Evolutionary conservation across 345 rosid genomes (phyloP), one percentile per base, ranked within the genome.

Genomic region (Abelmoschus esculentus): DNA sequence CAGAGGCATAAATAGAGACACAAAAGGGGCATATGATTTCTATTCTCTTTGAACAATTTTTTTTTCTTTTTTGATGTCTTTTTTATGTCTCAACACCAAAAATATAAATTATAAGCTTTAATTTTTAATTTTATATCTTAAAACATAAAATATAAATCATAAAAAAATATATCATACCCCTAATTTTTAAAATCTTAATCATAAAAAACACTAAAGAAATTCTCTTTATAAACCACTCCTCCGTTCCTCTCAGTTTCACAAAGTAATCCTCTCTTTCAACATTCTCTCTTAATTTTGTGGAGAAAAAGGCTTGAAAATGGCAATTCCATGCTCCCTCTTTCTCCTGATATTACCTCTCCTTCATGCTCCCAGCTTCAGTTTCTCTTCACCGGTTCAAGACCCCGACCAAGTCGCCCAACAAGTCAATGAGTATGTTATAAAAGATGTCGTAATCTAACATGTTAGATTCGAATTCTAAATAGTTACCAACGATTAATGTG

Each of bases 331-430:
- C 0, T 46, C 54, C 57, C 63, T 72, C 14, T 32, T 52, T 0
- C 26, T 57, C 1, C 29, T 67, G 1, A 28, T 65, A 61, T 36
- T 73, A 18, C 57, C 53, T 31, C 80, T 76, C 15, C 34, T 74
- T 15, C 54, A 50, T 0, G 50, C 75, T 81, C 86, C 84, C 28
- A 10, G 67, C 76, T 75, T 77, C 76, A 73, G 72, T 73, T 70
- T 70, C 70, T 78, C 86, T 55, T 70, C 91, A 22, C 83, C 82
- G 0, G 80, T 83, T 72, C 82, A 73, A 63, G 80, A 85, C 70
- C 91, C 87, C 18, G 91, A 87, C 55, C 61, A 70, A n/a, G 78
- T 87, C 2, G 89, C 80, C 15, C 74, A 80, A 64, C 81, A 87
- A 85, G 86, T 87, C 19, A 80, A 83, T 63, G 67, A 66, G 85